A percentile compares a stretch with the other conserved stretches of the same genome.
Conservation (phyloP, 352 stramenopile species). For the Albugo laibachii region DNA sequence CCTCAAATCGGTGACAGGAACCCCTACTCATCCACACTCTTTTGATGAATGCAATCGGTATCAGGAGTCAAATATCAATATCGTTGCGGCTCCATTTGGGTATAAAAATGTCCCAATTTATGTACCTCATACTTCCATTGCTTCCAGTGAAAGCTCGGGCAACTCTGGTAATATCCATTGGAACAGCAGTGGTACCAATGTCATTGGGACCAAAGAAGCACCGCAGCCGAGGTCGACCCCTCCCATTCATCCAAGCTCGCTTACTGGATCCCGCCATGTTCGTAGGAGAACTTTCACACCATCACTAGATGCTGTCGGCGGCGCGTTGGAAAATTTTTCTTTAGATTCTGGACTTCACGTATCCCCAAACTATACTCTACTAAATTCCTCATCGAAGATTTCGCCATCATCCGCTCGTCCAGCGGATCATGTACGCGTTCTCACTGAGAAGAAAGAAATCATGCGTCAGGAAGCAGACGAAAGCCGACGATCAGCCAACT, state of each 20-base stretch:
- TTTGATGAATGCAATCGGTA: constrained; percentile 27
- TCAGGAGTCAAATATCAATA: constrained; percentile 32
- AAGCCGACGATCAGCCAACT: too few species aligned
- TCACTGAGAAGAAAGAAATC: too few species aligned
- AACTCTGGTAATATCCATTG: neutral
- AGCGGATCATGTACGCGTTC: too few species aligned
- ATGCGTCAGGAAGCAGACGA: too few species aligned
- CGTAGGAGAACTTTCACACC: constrained; percentile 1
- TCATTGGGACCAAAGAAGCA: neutral
- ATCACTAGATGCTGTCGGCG: constrained; percentile 9
- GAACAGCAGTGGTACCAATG: neutral
- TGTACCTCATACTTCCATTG: neutral
- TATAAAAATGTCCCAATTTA: constrained; percentile 63
- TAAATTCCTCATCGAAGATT: too few species aligned
- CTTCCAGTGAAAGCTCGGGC: neutral
- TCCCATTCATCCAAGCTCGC: constrained; percentile 39
- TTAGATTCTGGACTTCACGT: constrained; percentile 14
- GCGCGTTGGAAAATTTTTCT: constrained; percentile 48
- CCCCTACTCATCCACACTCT: constrained; percentile 31
- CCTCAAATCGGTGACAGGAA: neutral
- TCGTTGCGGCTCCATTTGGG: constrained; percentile 43
- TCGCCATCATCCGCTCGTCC: too few species aligned
- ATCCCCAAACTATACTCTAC: too few species aligned
- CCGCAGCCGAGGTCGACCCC: constrained; percentile 33
- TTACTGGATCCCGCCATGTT: constrained; percentile 8